Conservation (phyloP, 805 yeast genomes). For the Yamadazyma ubonensis region DNA sequence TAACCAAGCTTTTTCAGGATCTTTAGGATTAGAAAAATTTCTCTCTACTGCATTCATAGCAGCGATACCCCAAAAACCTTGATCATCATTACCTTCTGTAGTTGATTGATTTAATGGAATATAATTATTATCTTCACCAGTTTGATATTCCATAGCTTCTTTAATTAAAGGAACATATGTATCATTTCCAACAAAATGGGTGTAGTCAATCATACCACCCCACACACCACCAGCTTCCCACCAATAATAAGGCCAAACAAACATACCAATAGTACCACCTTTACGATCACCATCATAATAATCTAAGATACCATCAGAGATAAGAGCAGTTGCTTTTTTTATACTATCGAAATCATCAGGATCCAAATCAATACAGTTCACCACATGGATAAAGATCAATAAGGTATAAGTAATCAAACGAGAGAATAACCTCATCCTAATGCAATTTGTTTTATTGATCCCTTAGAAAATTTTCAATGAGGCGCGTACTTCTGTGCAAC, state of each 20-base stretch:
- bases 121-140: conserved; percentile 64
- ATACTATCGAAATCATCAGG: conserved; percentile 42
- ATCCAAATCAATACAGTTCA: conserved; percentile 11
- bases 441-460: no score
- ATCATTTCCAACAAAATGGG: conserved; percentile 66
- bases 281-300: conserved; percentile 67
- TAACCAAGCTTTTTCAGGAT: conserved; percentile 38
- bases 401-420: not conserved
- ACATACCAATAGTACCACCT: conserved; percentile 87
- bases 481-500: no score
- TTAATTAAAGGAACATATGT: conserved; percentile 60
- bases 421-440: not conserved
- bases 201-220: conserved; percentile 81
- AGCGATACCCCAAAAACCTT: conserved; percentile 94
- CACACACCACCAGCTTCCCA: conserved; percentile 98
- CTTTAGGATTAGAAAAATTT: conserved; percentile 62
- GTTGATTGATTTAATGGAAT: conserved; percentile 86
- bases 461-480: no score
- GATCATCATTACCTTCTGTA: conserved; percentile 97
- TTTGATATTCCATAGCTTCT: conserved; percentile 68
- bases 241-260: conserved; percentile 91
- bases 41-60: conserved; percentile 91
- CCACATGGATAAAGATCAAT: not conserved
- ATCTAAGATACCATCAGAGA: conserved; percentile 74
- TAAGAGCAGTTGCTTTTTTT: conserved; percentile 53